A percentile compares a stretch with the other conserved stretches of the same genome.
These are phyloP conservation scores for Deuterostichococcus epilithicus DNA, from an alignment of 139 green algal genomes.

Conservation along the genomic window DNA sequence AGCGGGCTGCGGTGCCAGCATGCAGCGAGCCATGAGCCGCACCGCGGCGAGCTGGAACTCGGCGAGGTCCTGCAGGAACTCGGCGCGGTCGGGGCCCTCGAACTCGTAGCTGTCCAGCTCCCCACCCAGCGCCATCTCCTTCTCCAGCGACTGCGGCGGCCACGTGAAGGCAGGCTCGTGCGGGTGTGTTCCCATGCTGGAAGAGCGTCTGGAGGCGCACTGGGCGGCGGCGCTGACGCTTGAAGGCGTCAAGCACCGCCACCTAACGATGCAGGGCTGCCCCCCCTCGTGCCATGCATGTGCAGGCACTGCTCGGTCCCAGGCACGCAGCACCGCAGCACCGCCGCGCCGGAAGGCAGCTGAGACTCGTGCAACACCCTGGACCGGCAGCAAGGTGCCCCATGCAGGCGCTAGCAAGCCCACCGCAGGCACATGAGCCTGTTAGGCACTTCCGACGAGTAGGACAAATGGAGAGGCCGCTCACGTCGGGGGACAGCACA, in stretches of 20 bases:
- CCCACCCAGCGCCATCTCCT: constrained; percentile 66
- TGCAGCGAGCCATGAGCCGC: not conserved
- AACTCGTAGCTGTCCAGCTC: constrained; percentile 92
- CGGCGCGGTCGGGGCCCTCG: constrained; percentile 80
- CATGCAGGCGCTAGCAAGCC: not conserved
- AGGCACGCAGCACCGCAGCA: not conserved
- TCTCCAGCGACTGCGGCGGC: constrained; percentile 66
- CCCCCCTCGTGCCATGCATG: too few species aligned
- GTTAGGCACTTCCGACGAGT: not conserved
- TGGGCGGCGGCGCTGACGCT: too few species aligned
- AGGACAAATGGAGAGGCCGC: not conserved
- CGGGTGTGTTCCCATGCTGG: too few species aligned
- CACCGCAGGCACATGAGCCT: not conserved
- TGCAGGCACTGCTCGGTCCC: too few species aligned
- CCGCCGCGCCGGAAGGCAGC: not conserved
- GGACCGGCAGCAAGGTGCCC: not conserved
- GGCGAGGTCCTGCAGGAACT: constrained; percentile 87
- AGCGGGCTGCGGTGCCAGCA: too few species aligned
- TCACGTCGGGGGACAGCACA: constrained; percentile 78
- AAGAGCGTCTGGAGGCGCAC: too few species aligned
- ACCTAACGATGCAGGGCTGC: too few species aligned
- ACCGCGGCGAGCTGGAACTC: constrained; percentile 95
- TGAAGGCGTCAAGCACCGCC: too few species aligned
- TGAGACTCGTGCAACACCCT: not conserved
- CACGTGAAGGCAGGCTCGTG: too few species aligned